A percentile compares a stretch with the other conserved stretches of the same genome.
Evolutionary conservation across 2,329 filamentous ascomycete species (phyloP).

Genomic region (Podosphaera leucotricha): DNA sequence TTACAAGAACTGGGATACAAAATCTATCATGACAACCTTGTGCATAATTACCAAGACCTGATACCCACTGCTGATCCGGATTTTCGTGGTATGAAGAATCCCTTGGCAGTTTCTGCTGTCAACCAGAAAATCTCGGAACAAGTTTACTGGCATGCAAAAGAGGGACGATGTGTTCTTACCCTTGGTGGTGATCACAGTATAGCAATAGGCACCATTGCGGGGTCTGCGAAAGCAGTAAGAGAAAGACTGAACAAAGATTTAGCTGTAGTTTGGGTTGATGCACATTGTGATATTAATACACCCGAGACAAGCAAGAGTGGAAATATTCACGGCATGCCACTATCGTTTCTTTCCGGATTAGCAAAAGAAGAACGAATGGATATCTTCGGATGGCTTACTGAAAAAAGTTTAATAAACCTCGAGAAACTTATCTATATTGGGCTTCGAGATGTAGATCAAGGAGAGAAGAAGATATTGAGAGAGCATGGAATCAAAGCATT

Average conservation of each 20-base stretch:
- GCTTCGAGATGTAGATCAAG: conserved; percentile 73
- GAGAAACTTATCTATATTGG: conserved; percentile 95
- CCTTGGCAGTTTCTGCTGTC: conserved; percentile 63
- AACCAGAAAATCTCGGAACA: conserved; percentile 59
- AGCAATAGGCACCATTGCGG: conserved; percentile 79
- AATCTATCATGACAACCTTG: conserved; percentile 58
- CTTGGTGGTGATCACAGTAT: conserved; percentile 93
- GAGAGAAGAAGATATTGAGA: conserved; percentile 75
- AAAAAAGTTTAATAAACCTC: conserved; percentile 43
- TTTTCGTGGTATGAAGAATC: conserved; percentile 85
- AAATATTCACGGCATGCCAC: conserved; percentile 96
- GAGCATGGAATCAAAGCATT: conserved; percentile 89
- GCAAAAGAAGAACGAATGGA: conserved; percentile 53
- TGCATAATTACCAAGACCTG: conserved; percentile 62
- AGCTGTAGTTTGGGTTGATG: conserved; percentile 96
- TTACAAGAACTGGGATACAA: conserved; percentile 77
- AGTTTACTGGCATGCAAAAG: conserved; percentile 64
- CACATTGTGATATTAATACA: conserved; percentile 93
- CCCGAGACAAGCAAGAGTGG: conserved; percentile 75
- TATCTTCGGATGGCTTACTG: conserved; percentile 72
- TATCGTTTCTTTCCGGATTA: conserved; percentile 72
- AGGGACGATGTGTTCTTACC: conserved; percentile 73
- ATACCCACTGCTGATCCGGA: conserved; percentile 49
- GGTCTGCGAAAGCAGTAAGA: conserved; percentile 62
- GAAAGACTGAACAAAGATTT: conserved; percentile 66